These are phyloP conservation scores for Sarocladiaceae sp. DNA, from an alignment of 2,329 filamentous ascomycete species.

Conservation along the genomic window DNA sequence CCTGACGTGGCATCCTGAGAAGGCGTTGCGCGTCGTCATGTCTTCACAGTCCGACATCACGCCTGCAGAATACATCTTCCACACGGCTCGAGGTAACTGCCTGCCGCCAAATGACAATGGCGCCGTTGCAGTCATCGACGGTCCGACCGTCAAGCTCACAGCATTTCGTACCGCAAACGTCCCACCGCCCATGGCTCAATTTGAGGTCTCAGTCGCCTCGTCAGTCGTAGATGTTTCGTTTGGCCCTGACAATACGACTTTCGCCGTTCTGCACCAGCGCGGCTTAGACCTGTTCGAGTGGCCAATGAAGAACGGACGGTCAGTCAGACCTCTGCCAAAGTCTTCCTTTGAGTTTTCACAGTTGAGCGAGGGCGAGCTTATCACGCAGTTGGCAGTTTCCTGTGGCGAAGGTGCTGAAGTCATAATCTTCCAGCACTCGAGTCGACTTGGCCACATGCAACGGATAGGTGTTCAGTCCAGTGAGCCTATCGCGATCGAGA, in stretches of 20 bases:
- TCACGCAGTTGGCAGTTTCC: slow-evolving; percentile 23
- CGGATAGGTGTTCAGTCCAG: slow-evolving; percentile 10
- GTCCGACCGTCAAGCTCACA: slow-evolving; percentile 71
- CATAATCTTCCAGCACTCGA: slow-evolving; percentile 24
- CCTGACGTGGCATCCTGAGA: slow-evolving; percentile 81
- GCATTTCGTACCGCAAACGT: slow-evolving; percentile 78
- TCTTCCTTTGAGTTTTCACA: slow-evolving; percentile 14
- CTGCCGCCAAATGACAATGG: slow-evolving; percentile 70
- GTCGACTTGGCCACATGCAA: slow-evolving; percentile 19
- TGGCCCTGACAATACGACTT: slow-evolving; percentile 52
- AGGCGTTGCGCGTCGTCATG: slow-evolving; percentile 61
- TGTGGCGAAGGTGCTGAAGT: slow-evolving; percentile 22
- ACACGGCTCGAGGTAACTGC: slow-evolving; percentile 62
- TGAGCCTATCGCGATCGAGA: slow-evolving; percentile 11
- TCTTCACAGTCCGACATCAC: slow-evolving; percentile 45
- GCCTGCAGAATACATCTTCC: slow-evolving; percentile 61
- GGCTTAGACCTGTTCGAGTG: slow-evolving; percentile 66
- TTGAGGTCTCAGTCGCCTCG: slow-evolving; percentile 58
- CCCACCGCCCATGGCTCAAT: slow-evolving; percentile 87
- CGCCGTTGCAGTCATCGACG: slow-evolving; percentile 78
- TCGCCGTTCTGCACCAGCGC: slow-evolving; percentile 66
- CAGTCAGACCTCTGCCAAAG: slow-evolving; percentile 35
- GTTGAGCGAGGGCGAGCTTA: slow-evolving; percentile 16
- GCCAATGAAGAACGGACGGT: slow-evolving; percentile 52
- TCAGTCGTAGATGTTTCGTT: slow-evolving; percentile 71